These are phyloP conservation scores for Fusarium compactum DNA, from an alignment of 2,329 filamentous ascomycete genomes.

Conservation along the genomic window DNA sequence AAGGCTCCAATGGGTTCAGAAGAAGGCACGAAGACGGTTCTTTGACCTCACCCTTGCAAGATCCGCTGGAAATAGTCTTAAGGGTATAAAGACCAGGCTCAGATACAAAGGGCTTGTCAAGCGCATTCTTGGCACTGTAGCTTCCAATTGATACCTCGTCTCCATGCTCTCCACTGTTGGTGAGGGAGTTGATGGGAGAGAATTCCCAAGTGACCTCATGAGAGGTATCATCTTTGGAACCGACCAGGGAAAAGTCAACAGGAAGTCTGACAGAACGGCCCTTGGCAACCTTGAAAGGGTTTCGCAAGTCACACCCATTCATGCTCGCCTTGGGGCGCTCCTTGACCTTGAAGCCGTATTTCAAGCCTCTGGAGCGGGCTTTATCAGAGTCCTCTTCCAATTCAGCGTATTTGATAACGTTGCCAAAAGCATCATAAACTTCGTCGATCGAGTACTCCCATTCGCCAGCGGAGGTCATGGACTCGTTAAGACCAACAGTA, in stretches of 20 bases:
- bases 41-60: constrained; percentile 87
- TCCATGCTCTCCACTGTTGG: constrained; percentile 76
- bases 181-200: constrained; percentile 77
- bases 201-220: constrained; percentile 86
- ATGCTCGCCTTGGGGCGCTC: constrained; percentile 83
- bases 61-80: constrained; percentile 80
- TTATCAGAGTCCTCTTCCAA: constrained; percentile 77
- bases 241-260: constrained; percentile 74
- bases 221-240: constrained; percentile 68
- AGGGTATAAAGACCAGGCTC: constrained; percentile 89
- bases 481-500: constrained; percentile 88
- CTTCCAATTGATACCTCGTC: constrained; percentile 68
- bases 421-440: constrained; percentile 91
- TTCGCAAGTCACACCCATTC: constrained; percentile 80
- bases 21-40: constrained; percentile 95
- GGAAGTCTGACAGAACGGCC: constrained; percentile 77
- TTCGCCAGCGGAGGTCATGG: constrained; percentile 79
- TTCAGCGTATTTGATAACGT: constrained; percentile 79
- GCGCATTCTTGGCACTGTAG: constrained; percentile 70
- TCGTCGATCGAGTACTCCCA: constrained; percentile 95
- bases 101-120: constrained; percentile 75
- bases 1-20: constrained; percentile 89
- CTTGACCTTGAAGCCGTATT: constrained; percentile 85
- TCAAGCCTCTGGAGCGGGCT: constrained; percentile 71
- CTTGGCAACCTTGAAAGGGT: constrained; percentile 85